Percentiles rank a stretch among this genome's conserved stretches.
Conservation (phyloP, 2,329 filamentous ascomycete genomes). For the Diaporthe aspalathi region DNA sequence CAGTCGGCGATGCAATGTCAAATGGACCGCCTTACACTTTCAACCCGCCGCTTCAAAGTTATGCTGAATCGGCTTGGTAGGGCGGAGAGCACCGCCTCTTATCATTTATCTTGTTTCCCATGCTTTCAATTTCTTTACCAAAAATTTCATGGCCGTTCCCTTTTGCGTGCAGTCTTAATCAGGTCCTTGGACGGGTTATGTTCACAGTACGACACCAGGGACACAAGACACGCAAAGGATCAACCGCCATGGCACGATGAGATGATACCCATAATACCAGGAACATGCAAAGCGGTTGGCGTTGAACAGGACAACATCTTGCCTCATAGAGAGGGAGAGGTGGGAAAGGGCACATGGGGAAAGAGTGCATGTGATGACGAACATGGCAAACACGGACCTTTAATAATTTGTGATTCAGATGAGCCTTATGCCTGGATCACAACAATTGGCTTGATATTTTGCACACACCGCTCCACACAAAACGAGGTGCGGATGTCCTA, state of each 20-base stretch:
- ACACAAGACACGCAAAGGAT: neutral
- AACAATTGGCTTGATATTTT: neutral
- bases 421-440: neutral
- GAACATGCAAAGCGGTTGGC: conserved; percentile 22
- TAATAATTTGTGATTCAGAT: neutral
- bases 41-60: conserved; percentile 8
- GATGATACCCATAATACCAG: conserved; percentile 30
- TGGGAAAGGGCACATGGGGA: no score
- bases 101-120: neutral
- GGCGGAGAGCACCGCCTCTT: neutral
- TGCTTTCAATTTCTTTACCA: neutral
- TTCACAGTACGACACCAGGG: neutral
- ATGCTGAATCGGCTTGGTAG: conserved; percentile 11
- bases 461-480: neutral
- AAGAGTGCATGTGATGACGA: neutral
- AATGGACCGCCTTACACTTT: conserved; percentile 18
- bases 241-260: neutral
- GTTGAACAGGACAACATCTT: conserved; percentile 7
- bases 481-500: neutral
- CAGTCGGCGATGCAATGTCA: neutral
- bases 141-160: neutral
- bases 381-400: neutral
- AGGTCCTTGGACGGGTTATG: neutral
- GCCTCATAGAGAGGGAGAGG: neutral
- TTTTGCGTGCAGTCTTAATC: neutral